Evolutionary conservation across 768 basidiomycete species (phyloP), one percentile per base, ranked within the genome.

Genomic region (Kwoniella shandongensis): DNA sequence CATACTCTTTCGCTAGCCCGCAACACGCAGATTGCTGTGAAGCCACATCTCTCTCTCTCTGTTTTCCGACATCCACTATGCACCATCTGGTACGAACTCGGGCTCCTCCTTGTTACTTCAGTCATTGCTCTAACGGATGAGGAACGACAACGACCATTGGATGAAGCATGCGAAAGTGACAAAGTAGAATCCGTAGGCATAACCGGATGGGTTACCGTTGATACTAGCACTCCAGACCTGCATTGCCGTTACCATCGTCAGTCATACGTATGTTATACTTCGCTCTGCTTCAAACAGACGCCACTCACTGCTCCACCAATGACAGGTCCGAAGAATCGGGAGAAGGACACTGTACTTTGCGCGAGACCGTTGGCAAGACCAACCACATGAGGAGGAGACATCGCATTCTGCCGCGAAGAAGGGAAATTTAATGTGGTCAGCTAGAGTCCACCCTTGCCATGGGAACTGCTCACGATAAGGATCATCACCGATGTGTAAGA

Each of bases 311-410:
- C 59, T 20, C 61, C 65, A 42, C 62, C 62, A 30, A 74, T 54
- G 26, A 77, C 69, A 20, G 92, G 91, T 20, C 91, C 96, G 35
- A 90, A 69, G 78, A 92, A 96, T 38, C 96, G 84, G 3, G 93
- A 90, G 23, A 94, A 84, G 62, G 90, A 92, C 61, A 94, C 93
- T 29, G 91, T 88, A 69, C 90, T 92, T 77, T 99, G 96, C 0
- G 92, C 96, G 20, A 94, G 85, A 17, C 94, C 96, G 71, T 98
- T 99, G 10, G 94, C 90, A 57, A 90, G 84, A 6, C 91, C 90
- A 38, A 98, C 85, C 7, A 90, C 85, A 36, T 82, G 81, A 1
- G 92, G 91, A 1, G 94, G 92, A 0, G 92, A 90, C 88, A 94
- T 69, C 44, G 64, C 70, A 54, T 72, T 72, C 89, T 57, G 69